These are phyloP conservation scores for Chalciporus sp. DNA, from an alignment of 1,284 basidiomycete species.

Conservation along the genomic window DNA sequence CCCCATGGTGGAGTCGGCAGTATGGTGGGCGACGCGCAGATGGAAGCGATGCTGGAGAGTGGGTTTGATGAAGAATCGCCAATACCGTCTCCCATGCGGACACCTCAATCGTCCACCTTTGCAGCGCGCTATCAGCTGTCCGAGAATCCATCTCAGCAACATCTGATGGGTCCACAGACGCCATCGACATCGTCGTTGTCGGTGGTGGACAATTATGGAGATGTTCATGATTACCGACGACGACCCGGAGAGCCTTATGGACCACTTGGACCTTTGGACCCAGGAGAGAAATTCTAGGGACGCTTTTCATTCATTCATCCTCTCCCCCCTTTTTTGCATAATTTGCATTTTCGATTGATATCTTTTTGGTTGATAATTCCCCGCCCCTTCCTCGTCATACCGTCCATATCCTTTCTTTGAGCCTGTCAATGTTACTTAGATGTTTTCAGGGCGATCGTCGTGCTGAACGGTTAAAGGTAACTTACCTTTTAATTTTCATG, in stretches of 20 bases:
- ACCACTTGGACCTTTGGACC: conserved; percentile 77
- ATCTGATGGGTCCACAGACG: conserved; percentile 41
- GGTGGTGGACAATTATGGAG: conserved; percentile 38
- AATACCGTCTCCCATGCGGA: conserved; percentile 39
- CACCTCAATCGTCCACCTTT: conserved; percentile 41
- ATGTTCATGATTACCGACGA: conserved; percentile 45
- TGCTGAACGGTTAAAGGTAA: conserved; percentile 1
- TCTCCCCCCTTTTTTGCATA: too few species aligned
- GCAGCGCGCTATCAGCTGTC: conserved; percentile 62
- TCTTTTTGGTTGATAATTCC: conserved; percentile 9
- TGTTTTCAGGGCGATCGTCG: background rate
- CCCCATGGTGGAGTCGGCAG: conserved; percentile 44
- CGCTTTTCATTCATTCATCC: background rate
- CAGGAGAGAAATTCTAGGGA: conserved; percentile 42
- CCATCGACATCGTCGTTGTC: conserved; percentile 52
- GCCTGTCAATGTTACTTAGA: background rate
- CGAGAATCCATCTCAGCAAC: conserved; percentile 50
- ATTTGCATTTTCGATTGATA: background rate
- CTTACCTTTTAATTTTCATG: background rate
- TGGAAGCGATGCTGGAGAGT: conserved; percentile 86
- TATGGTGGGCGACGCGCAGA: conserved; percentile 72
- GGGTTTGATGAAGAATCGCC: conserved; percentile 70
- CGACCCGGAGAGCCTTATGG: conserved; percentile 60
- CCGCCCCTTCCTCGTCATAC: background rate
- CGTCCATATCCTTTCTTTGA: conserved; percentile 1